Conservation (phyloP, 352 stramenopile genomes). For the Globisporangium spinosum region DNA sequence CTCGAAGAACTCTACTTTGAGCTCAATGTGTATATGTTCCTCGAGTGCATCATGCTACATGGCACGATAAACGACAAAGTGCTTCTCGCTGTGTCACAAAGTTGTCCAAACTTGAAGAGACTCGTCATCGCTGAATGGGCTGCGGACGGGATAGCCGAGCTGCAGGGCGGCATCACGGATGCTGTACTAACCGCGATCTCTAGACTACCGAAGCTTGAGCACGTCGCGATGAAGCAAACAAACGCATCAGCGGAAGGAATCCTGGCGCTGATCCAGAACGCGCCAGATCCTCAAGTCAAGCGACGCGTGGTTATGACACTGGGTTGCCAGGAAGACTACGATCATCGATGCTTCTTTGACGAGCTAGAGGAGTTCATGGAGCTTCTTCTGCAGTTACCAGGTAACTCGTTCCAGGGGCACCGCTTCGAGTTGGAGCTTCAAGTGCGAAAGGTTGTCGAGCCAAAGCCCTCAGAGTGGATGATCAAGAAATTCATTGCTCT, state of each 20-base stretch:
- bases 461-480: neutral
- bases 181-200: neutral
- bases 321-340: neutral
- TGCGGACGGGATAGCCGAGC: neutral
- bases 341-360: neutral
- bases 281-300: neutral
- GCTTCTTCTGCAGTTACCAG: neutral
- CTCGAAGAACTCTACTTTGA: constrained; percentile 6
- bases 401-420: neutral
- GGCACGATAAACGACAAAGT: neutral
- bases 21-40: neutral
- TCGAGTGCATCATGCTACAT: neutral
- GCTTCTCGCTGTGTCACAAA: neutral
- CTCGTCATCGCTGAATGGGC: neutral
- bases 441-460: neutral
- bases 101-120: neutral
- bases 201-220: neutral
- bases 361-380: neutral
- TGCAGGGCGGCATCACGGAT: neutral
- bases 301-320: neutral
- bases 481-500: neutral
- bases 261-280: neutral
- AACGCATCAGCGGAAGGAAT: neutral
- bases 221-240: neutral
- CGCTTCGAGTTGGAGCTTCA: neutral